Evolutionary conservation across 2,329 filamentous ascomycete genomes (phyloP), one percentile per base, ranked within the genome.

Genomic region (Fusarium virguliforme): DNA sequence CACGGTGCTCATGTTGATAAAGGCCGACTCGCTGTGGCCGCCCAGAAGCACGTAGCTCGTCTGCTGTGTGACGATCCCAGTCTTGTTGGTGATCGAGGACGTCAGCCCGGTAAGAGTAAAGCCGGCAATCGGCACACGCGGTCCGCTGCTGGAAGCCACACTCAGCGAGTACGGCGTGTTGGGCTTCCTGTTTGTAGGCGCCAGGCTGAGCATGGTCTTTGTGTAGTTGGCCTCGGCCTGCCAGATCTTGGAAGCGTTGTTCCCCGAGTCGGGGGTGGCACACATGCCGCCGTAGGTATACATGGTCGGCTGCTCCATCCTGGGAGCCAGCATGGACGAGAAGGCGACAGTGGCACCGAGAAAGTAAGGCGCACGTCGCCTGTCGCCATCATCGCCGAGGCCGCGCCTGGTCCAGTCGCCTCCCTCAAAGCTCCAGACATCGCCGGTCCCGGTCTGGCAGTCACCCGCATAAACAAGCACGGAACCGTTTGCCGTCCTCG

Each of bases 231-330:
- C 94, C 9, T 85, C 80, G 2, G 87, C 87, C 67, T 93, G 88
- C 91, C 94, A 94, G 18, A 82, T 80, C 2, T 80, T 76, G 41
- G 84, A 76, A 32, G 85, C 76, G 18, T 83, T 80, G 41, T 48
- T 60, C 9, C 55, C 55, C n/a, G 62, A 61, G n/a, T 79, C 77
- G 8, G 79, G 77, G 3, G 73, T 72, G 3, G 92, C 91, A 76
- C 95, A 98, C 94, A 98, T 97, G 73, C 95, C 95, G 37, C 94
- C 95, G 80, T 97, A 98, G 7, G 91, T 83, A 77, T 94, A 97
- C 22, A 92, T 81, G 10, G 85, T 85, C 0, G 89, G 87, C 46
- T 85, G 81, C 9, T 87, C 86, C 65, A 86, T 82, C 30, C 82
- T 78, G 0, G 86, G 88, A 38, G 85, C 85, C 51, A 89, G 82